These are phyloP conservation scores for Porpolomopsis calyptriformis DNA, from an alignment of 768 basidiomycete species.

Conservation along the genomic window DNA sequence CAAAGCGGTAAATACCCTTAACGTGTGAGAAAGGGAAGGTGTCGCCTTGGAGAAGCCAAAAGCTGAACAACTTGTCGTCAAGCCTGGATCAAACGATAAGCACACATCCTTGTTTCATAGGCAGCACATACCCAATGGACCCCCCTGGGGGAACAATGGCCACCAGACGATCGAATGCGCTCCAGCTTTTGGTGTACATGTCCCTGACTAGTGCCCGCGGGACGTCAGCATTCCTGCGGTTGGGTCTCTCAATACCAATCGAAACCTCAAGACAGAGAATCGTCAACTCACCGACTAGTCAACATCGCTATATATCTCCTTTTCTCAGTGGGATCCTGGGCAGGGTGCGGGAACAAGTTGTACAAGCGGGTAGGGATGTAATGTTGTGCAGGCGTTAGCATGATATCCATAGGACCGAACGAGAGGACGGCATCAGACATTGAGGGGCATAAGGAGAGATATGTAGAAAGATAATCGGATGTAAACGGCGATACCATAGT, in stretches of 20 bases:
- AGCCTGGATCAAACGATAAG: slow-evolving; percentile 35
- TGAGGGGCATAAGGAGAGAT: slow-evolving; percentile 67
- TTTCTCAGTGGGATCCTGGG: slow-evolving; percentile 65
- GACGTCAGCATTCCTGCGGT: slow-evolving; percentile 68
- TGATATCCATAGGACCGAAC: slow-evolving; percentile 71
- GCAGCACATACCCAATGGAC: slow-evolving; percentile 59
- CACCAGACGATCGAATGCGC: slow-evolving; percentile 79
- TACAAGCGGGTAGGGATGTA: slow-evolving; percentile 69
- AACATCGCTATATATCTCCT: slow-evolving; percentile 64
- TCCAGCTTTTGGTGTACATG: slow-evolving; percentile 91
- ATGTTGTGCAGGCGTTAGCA: slow-evolving; percentile 66
- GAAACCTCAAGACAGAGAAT: not conserved
- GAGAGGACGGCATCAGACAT: slow-evolving; percentile 65
- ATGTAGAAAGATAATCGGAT: slow-evolving; percentile 63
- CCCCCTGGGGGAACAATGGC: slow-evolving; percentile 87
- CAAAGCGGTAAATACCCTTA: slow-evolving; percentile 81
- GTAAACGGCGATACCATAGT: slow-evolving; percentile 69
- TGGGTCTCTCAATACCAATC: slow-evolving; percentile 7
- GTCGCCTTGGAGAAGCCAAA: slow-evolving; percentile 79
- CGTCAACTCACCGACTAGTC: slow-evolving; percentile 45
- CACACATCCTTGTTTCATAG: slow-evolving; percentile 1
- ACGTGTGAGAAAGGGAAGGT: slow-evolving; percentile 65
- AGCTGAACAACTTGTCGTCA: slow-evolving; percentile 85
- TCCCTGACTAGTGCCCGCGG: slow-evolving; percentile 77
- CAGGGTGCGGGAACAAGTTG: slow-evolving; percentile 70